Base-by-base conservation (phyloP, 257 asterid species). In the Verbena officinalis region DNA sequence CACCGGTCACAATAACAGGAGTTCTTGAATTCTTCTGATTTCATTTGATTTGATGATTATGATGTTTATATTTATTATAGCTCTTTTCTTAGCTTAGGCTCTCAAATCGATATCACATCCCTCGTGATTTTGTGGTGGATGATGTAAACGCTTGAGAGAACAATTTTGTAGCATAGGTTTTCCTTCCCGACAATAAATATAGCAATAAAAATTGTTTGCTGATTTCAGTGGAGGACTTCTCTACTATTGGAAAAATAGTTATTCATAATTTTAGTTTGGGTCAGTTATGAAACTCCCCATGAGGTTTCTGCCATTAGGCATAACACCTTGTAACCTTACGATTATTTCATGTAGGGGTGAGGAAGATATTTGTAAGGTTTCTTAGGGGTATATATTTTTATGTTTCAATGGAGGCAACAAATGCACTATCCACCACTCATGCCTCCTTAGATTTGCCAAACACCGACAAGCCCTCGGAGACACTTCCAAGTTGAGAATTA, bases 1-100 rank as follows among this genome's bases (percentile, higher is more conserved):
- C 99, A 14, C 97, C 96, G 2, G 34, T 83, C 73, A 71, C 83
- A 0, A 62, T 90, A 21, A 81, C 83, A 0, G 99, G 99, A 67
- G 72, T 75, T 60, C 77, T 93, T 0, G 82, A 87, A 30, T 83
- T 93, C 79, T 88, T 65, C 67, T 90, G 81, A 83, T 64, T 27
- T 27, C 4, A 27, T n/a, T n/a, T n/a, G n/a, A n/a, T n/a, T n/a
- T n/a, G n/a, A n/a, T 34, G 12, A 7, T 17, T 20, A 33, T 20
- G 55, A 30, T 9, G 51, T 16, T 11, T n/a, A 15, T 9, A 2
- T 0, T 27, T 4, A 13, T 21, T 43, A 16, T 15, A 11, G 9
- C 30, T 46, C 33, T 62, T 67, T 10, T 3, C 2, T 7, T 39
- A 46, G 21, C 44, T 69, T 24, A 24, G 63, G 39, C 12, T 38